Base-by-base conservation (phyloP, 352 stramenopile species). In the Pythium aquatile region DNA sequence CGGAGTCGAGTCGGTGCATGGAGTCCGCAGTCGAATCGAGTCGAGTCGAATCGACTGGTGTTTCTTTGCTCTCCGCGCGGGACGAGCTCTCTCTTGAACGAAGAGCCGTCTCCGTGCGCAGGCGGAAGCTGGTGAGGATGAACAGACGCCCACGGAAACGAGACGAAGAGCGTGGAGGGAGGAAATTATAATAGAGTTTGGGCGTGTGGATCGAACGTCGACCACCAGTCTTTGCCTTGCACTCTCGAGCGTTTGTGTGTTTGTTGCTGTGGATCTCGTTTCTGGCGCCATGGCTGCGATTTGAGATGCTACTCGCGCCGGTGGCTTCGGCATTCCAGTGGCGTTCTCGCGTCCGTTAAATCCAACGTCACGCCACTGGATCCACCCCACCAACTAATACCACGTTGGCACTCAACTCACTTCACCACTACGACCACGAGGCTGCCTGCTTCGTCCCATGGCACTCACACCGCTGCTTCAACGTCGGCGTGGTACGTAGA, bases 1-100 rank as follows among this genome's bases (percentile, higher is more conserved):
- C 64, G 64, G 64, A 39, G 57, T 54, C 64, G 54, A 58, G 30
- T 51, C 47, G 35, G 35, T 32, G 54, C 64, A 65, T 70, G 64
- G 64, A 70, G 64, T 70, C 52, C 39, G 40, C 63, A 56, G 42
- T 49, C 42, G 16, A 28, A 24, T 24, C 20, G 20, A 24, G 20
- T 49, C 42, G 56, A 30, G 33, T 28, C 5, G 20, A 3, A 39
- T 46, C 16, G 30, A 33, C 46, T 65, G 58, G 52, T 30, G 49
- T 60, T 66, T 48, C 48, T 44, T 59, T 32, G 33, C 32, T 28
- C 52, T 58, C 52, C 52, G 52, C 52, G 39, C 52, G 51, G 11
- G 28, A 29, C 51, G 29, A 29, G 26, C 28, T 56, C 48, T 55
- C 48, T 35, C 11, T 28, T 33, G 5, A 24, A 37, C 14, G 9